phyloP scores from a whole-genome alignment of 208 protist species.

The Acanthamoeba sp. region DNA sequence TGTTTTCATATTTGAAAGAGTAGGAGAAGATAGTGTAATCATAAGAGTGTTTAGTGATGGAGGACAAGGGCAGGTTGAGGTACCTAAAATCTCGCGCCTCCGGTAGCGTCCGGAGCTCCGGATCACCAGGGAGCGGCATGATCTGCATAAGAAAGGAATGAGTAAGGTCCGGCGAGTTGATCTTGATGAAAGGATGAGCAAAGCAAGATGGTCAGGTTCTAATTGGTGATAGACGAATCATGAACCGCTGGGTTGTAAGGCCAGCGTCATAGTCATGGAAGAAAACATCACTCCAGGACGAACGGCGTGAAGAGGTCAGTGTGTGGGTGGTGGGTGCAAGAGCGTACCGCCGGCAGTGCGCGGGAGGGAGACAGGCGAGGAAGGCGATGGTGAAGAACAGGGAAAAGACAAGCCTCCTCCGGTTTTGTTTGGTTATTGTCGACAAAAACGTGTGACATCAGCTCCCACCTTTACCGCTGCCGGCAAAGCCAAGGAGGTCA shows the following conservation, averaged over 20 bases:
- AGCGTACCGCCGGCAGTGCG: background rate
- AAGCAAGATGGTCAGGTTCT: background rate
- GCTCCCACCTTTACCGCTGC: background rate
- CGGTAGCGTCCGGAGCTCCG: too few relatives aligned
- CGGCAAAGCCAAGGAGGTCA: too few relatives aligned
- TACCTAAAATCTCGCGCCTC: background rate
- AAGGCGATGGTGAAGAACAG: background rate
- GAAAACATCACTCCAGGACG: constrained; percentile 6
- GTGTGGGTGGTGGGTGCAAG: background rate
- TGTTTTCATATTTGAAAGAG: constrained; percentile 29
- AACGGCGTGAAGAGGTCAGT: background rate
- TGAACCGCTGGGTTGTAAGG: constrained; percentile 19
- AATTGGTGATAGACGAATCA: constrained; percentile 20
- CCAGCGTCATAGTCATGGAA: constrained; percentile 71
- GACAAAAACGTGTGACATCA: background rate
- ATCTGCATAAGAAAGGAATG: too few relatives aligned
- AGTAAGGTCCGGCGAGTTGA: background rate
- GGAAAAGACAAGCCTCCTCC: background rate
- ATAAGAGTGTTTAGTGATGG: background rate
- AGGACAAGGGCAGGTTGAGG: background rate
- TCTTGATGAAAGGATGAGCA: background rate
- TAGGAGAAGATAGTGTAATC: constrained; percentile 41
- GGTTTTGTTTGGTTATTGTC: background rate
- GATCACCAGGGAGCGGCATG: too few relatives aligned
- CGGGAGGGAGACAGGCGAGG: background rate